Base-by-base conservation (phyloP, 495 filamentous ascomycete genomes). In the Elasticomyces elasticus region DNA sequence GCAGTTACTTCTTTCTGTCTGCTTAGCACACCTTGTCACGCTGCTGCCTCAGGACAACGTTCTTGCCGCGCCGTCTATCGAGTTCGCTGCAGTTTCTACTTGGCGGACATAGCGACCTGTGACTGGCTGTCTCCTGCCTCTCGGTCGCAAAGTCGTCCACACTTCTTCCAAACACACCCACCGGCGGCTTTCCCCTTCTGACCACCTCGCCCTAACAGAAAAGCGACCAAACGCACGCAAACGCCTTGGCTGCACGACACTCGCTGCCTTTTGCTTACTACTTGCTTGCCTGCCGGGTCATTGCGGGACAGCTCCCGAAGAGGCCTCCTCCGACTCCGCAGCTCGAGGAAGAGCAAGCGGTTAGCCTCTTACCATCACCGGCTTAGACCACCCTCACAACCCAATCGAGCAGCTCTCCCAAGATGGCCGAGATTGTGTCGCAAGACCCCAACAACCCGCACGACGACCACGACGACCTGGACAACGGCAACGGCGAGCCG, bases 401-500 rank as follows among this genome's bases (percentile, higher is more conserved):
- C 35, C 35, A 40, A 40, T 40, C 35, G 35, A 45, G 45, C 45
- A n/a, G n/a, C n/a, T n/a, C 45, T 19, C 47, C 15, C 28, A 56
- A 52, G 53, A 52, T 53, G 20, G 58, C 53, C 35, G 58, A 61
- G 25, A 61, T 61, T 43, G 49, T 56, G 22, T 26, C 40, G 10
- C 58, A 61, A 47, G 58, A 61, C 26, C 53, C 52, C 28, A 56
- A 5, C 41, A 26, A 12, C 48, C 23, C 15, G 24, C 45, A 53
- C 44, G 43, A 58, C 37, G 59, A 58, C 48, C 59, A 62, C 44
- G 54, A 62, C 27, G 59, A 62, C 30, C 50, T 62, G 31, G 67
- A 76, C 61, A 86, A 84, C 74, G 80, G 81, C 68, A 83, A 64
- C 50, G 68, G 62, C 62, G 67, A 67, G 54, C 66, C 66, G 19